These are phyloP conservation scores for Phytopythium sindhum DNA, from an alignment of 352 stramenopile genomes.

Conservation along the genomic window DNA sequence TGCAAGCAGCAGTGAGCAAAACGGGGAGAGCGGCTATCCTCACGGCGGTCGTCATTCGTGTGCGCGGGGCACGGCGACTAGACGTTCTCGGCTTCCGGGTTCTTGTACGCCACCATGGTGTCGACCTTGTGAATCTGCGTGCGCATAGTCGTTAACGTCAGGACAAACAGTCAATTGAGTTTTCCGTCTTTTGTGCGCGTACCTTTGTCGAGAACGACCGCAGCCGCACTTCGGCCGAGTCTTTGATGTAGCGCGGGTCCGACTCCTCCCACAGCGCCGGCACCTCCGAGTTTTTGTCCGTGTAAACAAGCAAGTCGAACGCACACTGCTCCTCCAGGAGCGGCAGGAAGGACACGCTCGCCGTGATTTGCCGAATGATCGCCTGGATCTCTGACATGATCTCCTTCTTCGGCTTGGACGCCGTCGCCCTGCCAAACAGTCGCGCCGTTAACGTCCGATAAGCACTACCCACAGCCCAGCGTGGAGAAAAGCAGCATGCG, in stretches of 20 bases:
- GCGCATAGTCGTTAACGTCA: constrained; percentile 11
- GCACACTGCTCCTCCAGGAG: constrained; percentile 97
- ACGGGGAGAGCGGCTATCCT: constrained; percentile 8
- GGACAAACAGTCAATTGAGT: constrained; percentile 15
- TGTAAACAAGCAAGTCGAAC: constrained; percentile 99
- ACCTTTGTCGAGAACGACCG: constrained; percentile 98
- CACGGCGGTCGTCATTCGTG: neutral
- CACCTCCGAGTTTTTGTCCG: constrained; percentile 94
- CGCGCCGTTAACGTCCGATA: neutral
- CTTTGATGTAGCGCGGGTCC: constrained; percentile 97
- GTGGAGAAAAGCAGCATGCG: constrained; percentile 4
- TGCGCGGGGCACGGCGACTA: constrained; percentile 18
- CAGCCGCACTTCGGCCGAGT: constrained; percentile 97
- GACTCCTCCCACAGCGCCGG: constrained; percentile 97
- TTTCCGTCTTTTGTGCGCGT: constrained; percentile 6
- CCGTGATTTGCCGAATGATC: constrained; percentile 99
- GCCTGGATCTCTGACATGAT: constrained; percentile 99
- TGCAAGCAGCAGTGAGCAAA: constrained; percentile 65
- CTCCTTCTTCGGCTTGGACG: constrained; percentile 85
- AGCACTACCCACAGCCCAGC: neutral
- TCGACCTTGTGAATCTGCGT: constrained; percentile 96
- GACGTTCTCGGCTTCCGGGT: constrained; percentile 73
- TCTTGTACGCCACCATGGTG: constrained; percentile 97
- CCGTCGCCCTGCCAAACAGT: constrained; percentile 14
- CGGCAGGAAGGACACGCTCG: constrained; percentile 98